Evolutionary conservation across 805 yeast genomes (phyloP).

Genomic region (Isabelozyma heimii): DNA sequence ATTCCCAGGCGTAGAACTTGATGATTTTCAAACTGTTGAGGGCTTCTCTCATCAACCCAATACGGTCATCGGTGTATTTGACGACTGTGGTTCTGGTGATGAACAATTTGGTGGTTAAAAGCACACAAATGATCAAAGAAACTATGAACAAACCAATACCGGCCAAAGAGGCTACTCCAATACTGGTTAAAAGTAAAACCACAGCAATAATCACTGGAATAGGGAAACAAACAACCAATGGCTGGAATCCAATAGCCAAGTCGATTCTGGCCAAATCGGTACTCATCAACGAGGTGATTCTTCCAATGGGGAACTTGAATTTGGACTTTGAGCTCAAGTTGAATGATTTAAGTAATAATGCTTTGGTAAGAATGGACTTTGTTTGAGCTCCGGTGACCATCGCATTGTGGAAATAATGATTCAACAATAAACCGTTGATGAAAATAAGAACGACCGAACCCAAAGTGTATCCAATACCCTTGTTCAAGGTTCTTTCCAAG

Average conservation of each 20-base stretch:
- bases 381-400: conserved; percentile 43
- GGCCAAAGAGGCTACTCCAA: conserved; percentile 39
- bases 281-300: conserved; percentile 39
- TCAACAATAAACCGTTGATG: conserved; percentile 36
- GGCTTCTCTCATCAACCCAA: conserved; percentile 42
- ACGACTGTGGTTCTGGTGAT: conserved; percentile 33
- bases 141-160: conserved; percentile 41
- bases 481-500: conserved; percentile 40
- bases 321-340: conserved; percentile 30
- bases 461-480: conserved; percentile 74
- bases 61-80: conserved; percentile 39
- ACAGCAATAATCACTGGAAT: conserved; percentile 40
- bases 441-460: conserved; percentile 62
- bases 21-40: conserved; percentile 40
- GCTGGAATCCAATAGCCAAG: conserved; percentile 43
- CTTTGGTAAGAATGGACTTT: conserved; percentile 39
- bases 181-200: conserved; percentile 29
- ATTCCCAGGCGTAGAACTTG: conserved; percentile 47
- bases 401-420: conserved; percentile 42
- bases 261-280: conserved; percentile 45
- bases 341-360: conserved; percentile 38
- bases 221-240: conserved; percentile 40
- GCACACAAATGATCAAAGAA: conserved; percentile 32
- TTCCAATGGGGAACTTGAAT: conserved; percentile 35
- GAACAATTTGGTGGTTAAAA: conserved; percentile 33